These are phyloP conservation scores for Akanthomyces uredinophilus DNA, from an alignment of 2,329 filamentous ascomycete species.

Conservation along the genomic window DNA sequence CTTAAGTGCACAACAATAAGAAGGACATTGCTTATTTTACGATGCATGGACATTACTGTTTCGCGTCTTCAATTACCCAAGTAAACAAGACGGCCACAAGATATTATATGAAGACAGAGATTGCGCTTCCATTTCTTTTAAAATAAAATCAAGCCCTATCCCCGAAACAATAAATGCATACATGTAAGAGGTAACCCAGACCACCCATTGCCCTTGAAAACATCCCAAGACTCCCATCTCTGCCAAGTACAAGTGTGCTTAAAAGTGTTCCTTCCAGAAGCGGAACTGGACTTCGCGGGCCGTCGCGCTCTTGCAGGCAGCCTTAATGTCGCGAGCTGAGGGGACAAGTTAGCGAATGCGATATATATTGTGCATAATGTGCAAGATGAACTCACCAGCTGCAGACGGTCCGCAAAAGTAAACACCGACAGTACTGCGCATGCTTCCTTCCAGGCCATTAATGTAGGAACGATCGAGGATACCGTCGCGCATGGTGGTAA, in stretches of 20 bases:
- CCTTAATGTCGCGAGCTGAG: conserved; percentile 74
- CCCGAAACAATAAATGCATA: conserved; percentile 7
- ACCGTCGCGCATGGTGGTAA: conserved; percentile 80
- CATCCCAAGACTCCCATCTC: background rate
- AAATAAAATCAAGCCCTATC: background rate
- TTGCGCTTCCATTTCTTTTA: background rate
- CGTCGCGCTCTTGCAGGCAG: conserved; percentile 68
- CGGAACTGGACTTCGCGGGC: conserved; percentile 81
- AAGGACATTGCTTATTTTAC: too few relatives aligned
- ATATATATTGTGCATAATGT: background rate
- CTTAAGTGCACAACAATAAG: too few relatives aligned
- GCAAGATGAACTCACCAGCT: conserved; percentile 43
- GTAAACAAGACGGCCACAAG: background rate
- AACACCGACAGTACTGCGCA: conserved; percentile 83
- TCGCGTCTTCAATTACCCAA: too few relatives aligned
- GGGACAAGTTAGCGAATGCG: conserved; percentile 28
- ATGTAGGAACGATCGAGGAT: conserved; percentile 83
- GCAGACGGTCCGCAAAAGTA: conserved; percentile 94
- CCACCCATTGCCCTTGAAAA: background rate
- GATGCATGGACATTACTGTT: too few relatives aligned
- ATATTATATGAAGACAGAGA: background rate
- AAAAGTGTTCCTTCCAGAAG: conserved; percentile 98
- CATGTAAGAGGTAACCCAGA: background rate
- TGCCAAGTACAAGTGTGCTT: conserved; percentile 22
- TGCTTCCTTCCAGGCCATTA: conserved; percentile 68